phyloP scores from a whole-genome alignment of 2,329 filamentous ascomycete species.

The Pseudogymnoascus sp. region DNA sequence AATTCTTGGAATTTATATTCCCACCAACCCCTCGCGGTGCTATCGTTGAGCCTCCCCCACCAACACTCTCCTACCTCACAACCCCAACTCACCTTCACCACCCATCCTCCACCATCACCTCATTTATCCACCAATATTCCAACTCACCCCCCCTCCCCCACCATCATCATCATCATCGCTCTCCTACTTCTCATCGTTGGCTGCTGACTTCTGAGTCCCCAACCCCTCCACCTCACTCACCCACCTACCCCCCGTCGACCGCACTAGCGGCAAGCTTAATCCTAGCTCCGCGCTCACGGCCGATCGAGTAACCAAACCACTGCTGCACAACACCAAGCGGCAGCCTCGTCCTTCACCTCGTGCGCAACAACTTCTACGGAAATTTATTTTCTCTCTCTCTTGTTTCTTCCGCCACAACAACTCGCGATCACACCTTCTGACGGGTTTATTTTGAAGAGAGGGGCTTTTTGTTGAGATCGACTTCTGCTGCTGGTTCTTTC shows the following conservation, averaged over 20 bases:
- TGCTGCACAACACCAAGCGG: background rate
- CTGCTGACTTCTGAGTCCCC: too few species aligned
- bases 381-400: background rate
- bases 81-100: background rate
- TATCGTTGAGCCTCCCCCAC: background rate
- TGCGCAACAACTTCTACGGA: background rate
- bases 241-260: background rate
- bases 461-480: background rate
- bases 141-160: background rate
- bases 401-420: background rate
- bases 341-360: constrained; percentile 1
- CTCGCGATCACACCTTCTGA: background rate
- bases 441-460: background rate
- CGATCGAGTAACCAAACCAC: background rate
- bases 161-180: background rate
- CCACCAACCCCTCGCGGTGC: background rate
- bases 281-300: background rate
- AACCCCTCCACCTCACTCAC: background rate
- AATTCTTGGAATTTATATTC: background rate
- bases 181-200: background rate
- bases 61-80: background rate
- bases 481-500: background rate
- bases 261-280: background rate
- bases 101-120: background rate
- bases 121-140: background rate